These are phyloP conservation scores for Populus davidiana DNA, from an alignment of 345 rosid species.

Conservation along the genomic window DNA sequence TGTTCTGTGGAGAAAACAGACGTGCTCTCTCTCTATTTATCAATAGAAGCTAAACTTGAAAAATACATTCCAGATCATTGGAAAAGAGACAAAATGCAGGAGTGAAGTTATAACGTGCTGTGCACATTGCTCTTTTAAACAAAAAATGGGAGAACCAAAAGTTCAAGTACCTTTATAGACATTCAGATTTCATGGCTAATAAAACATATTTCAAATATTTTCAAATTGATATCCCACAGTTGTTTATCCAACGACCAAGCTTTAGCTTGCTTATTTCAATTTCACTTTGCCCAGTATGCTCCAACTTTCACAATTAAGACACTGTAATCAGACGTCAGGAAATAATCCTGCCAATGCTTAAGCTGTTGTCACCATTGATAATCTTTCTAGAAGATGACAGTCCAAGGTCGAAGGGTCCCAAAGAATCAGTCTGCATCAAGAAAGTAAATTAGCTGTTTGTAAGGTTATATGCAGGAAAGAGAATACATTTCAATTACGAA, in stretches of 20 bases:
- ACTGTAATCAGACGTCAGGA: conserved; percentile 20
- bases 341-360: conserved; percentile 33
- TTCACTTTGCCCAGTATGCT: conserved; percentile 4
- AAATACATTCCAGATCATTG: not conserved
- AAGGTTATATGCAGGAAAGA: not conserved
- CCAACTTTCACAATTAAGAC: not conserved
- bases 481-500: not conserved
- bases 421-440: conserved; percentile 64
- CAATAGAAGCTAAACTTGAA: not conserved
- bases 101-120: not conserved
- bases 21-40: not conserved
- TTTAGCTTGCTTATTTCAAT: conserved; percentile 2
- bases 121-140: not conserved
- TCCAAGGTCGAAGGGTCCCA: conserved; percentile 85
- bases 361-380: conserved; percentile 41
- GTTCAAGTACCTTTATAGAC: not conserved
- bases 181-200: not conserved
- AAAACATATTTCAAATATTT: not conserved
- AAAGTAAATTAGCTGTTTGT: not conserved
- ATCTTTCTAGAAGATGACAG: conserved; percentile 54
- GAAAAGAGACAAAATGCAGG: not conserved
- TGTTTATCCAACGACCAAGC: not conserved
- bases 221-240: not conserved
- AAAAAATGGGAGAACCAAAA: too few species aligned
- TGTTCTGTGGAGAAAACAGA: not conserved